Evolutionary conservation across 2,329 filamentous ascomycete genomes (phyloP), one percentile per base, ranked within the genome.

Genomic region (Monosporascus sp.): DNA sequence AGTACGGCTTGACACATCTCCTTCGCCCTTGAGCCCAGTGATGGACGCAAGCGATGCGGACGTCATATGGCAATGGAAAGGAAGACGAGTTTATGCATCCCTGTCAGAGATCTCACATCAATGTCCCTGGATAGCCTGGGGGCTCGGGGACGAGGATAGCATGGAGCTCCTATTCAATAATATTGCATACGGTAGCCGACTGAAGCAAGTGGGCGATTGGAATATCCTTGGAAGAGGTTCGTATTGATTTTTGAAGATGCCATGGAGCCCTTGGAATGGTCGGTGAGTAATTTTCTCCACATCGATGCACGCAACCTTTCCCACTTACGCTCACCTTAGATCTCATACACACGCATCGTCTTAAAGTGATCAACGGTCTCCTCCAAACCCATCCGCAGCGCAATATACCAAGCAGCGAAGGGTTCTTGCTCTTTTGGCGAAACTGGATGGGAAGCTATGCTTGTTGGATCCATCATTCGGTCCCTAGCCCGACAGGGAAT

Each of bases 1-100:
- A 66, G 51, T 66, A 61, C 49, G 59, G 62, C 48, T 58, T 67
- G 46, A 62, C 61, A 7, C 44, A 50, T 14, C 50, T 59, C 19
- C 46, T 63, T 6, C 55, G 57, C 59, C 58, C 11, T 58, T 58
- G 56, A 56, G 51, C 37, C 11, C 19, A 16, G 3, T n/a, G 14
- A 2, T 53, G 48, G 56, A 35, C 31, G 31, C 31, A 1, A 35
- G 31, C 31, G 31, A 5, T 35, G 2, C 0, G 9, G 9, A 35
- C 11, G 5, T 14, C 31, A 5, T 35, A 35, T 35, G 9, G 14
- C 3, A 5, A 14, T 5, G 31, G 14, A 35, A 14, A 35, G 31
- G 4, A 14, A 35, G 2, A 7, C 9, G 1, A 0, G 4, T 5
- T 9, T 1, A 1, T 14, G 3, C 0, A 0, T 5, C 9, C 11